These are phyloP conservation scores for Phlegmacium glaucopus DNA, from an alignment of 768 basidiomycete species.

Conservation along the genomic window DNA sequence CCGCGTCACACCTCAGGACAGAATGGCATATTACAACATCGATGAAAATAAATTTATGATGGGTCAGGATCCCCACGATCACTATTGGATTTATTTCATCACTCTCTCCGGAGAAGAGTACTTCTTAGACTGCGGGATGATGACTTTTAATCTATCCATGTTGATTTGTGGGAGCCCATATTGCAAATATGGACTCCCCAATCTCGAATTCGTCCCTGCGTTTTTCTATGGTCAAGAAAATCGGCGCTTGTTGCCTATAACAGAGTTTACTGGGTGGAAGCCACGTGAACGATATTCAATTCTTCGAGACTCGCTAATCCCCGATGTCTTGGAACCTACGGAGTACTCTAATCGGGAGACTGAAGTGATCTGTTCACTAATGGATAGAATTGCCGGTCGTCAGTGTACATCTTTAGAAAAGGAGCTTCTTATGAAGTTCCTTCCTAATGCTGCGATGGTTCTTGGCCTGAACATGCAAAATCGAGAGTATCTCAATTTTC, in stretches of 20 bases:
- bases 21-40: constrained; percentile 30
- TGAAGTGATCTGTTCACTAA: constrained; percentile 19
- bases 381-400: constrained; percentile 28
- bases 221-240: constrained; percentile 19
- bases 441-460: not conserved
- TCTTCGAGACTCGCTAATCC: constrained; percentile 24
- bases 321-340: constrained; percentile 10
- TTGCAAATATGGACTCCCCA: constrained; percentile 9
- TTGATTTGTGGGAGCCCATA: constrained; percentile 9
- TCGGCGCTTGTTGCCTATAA: constrained; percentile 6
- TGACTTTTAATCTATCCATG: constrained; percentile 35
- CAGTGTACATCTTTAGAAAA: constrained; percentile 15
- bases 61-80: constrained; percentile 41
- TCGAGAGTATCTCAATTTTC: constrained; percentile 19
- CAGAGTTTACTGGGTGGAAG: constrained; percentile 4
- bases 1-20: constrained; percentile 31
- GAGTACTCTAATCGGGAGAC: constrained; percentile 8
- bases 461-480: not conserved
- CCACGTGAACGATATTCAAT: constrained; percentile 22
- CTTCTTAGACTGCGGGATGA: constrained; percentile 39
- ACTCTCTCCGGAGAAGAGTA: constrained; percentile 39
- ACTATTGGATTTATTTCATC: constrained; percentile 50
- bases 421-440: constrained; percentile 15
- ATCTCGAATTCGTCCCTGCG: constrained; percentile 17
- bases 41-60: constrained; percentile 19